Conservation (phyloP, 495 filamentous ascomycete species). For the Penicillium longicatenatum region DNA sequence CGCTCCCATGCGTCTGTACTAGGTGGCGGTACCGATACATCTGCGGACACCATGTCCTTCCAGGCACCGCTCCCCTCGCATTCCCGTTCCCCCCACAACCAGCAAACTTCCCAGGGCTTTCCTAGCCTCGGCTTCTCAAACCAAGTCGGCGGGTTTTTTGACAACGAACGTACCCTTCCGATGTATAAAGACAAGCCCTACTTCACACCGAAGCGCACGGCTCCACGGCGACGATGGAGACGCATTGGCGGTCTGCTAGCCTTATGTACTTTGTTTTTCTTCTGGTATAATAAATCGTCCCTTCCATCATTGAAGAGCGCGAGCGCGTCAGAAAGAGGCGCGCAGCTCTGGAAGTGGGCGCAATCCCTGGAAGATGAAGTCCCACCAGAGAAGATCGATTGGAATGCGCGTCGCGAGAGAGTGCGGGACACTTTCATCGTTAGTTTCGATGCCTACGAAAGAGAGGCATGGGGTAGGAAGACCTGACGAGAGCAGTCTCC, state of each 20-base stretch:
- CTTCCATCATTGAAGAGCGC: conserved; percentile 15
- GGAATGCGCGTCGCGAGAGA: conserved; percentile 73
- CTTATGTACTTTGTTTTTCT: conserved; percentile 43
- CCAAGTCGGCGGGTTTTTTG: conserved; percentile 56
- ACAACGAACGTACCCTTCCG: conserved; percentile 65
- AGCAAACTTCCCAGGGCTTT: conserved; percentile 38
- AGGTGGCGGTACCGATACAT: conserved; percentile 2
- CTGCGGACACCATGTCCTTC: conserved; percentile 21
- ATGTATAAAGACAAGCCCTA: conserved; percentile 99
- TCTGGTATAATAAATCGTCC: conserved; percentile 42
- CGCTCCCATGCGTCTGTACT: conserved; percentile 14
- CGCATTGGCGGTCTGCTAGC: conserved; percentile 25
- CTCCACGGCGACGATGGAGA: conserved; percentile 34
- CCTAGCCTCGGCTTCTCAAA: conserved; percentile 46
- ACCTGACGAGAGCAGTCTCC: neutral
- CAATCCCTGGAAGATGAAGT: conserved; percentile 35
- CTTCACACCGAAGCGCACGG: conserved; percentile 48
- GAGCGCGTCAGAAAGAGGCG: conserved; percentile 28
- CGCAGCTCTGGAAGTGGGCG: conserved; percentile 46
- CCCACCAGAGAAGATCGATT: conserved; percentile 47
- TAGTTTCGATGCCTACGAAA: conserved; percentile 91
- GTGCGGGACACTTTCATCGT: conserved; percentile 88
- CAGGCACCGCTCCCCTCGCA: conserved; percentile 12
- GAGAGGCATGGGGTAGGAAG: conserved; percentile 87
- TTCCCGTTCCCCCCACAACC: conserved; percentile 9